Percentiles rank a stretch among this genome's conserved stretches.
phyloP scores from a whole-genome alignment of 1,284 basidiomycete genomes.

The Marasmius oreades region DNA sequence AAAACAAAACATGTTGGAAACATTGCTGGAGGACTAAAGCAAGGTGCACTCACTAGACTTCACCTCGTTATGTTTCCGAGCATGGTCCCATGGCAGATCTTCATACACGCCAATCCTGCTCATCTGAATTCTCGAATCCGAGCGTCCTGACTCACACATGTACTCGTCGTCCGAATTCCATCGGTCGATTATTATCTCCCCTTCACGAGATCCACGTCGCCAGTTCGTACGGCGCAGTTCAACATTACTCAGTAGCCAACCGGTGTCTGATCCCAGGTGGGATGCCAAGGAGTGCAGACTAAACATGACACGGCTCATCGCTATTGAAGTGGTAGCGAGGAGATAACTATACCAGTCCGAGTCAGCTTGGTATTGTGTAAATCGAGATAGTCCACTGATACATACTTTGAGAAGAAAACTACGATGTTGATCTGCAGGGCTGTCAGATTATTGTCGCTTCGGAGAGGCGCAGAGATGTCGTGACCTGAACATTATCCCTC shows the following conservation, averaged over 20 bases:
- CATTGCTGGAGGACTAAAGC: background rate
- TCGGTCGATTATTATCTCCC: constrained; percentile 38
- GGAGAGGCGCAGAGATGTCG: background rate
- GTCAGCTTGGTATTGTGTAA: background rate
- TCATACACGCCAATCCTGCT: background rate
- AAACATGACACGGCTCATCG: constrained; percentile 30
- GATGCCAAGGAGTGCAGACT: constrained; percentile 34
- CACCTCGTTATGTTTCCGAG: background rate
- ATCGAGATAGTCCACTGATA: background rate
- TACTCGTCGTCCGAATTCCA: constrained; percentile 2
- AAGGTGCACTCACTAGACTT: background rate
- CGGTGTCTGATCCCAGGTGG: constrained; percentile 32
- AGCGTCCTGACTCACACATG: background rate
- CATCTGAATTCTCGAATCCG: background rate
- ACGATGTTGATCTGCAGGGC: constrained; percentile 28
- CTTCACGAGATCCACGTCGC: constrained; percentile 31
- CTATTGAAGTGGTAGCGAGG: constrained; percentile 27
- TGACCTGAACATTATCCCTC: constrained; percentile 24
- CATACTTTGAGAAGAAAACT: constrained; percentile 29
- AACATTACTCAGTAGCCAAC: constrained; percentile 35
- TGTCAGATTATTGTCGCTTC: background rate
- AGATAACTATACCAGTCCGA: constrained; percentile 21
- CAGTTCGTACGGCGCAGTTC: constrained; percentile 37
- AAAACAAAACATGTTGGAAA: too few relatives aligned
- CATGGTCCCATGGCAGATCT: background rate